phyloP scores from a whole-genome alignment of 2,329 filamentous ascomycete species.

The Trichoderma asperellum region DNA sequence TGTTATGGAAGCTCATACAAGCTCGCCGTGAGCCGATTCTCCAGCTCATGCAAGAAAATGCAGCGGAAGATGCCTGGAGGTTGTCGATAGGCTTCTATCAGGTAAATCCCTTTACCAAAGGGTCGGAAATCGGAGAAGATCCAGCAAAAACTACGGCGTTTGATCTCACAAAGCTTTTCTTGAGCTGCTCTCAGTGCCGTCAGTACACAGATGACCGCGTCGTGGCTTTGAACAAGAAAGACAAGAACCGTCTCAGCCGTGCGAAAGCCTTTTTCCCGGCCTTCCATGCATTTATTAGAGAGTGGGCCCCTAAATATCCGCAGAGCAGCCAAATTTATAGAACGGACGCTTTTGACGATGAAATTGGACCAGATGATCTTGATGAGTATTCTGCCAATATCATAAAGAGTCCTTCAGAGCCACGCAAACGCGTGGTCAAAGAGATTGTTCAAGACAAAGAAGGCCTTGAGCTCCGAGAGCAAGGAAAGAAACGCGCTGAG shows the following conservation, averaged over 20 bases:
- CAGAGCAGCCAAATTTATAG: conserved; percentile 42
- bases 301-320: conserved; percentile 38
- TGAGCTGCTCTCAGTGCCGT: conserved; percentile 38
- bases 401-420: conserved; percentile 26
- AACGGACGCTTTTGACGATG: conserved; percentile 34
- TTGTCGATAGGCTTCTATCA: not conserved
- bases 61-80: conserved; percentile 32
- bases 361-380: conserved; percentile 30
- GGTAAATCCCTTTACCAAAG: not conserved
- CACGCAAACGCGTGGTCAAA: conserved; percentile 34
- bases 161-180: conserved; percentile 40
- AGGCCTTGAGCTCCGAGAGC: conserved; percentile 57
- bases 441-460: conserved; percentile 45
- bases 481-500: conserved; percentile 56
- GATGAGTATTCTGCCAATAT: conserved; percentile 21
- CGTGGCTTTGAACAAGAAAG: conserved; percentile 30
- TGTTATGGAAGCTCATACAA: conserved; percentile 40
- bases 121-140: conserved; percentile 23
- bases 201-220: conserved; percentile 34
- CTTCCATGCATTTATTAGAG: conserved; percentile 38
- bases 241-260: conserved; percentile 31
- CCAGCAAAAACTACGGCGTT: conserved; percentile 34
- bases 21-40: conserved; percentile 38
- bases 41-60: conserved; percentile 31
- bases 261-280: conserved; percentile 30